Evolutionary conservation across 2,329 filamentous ascomycete species (phyloP), one percentile per base, ranked within the genome.

Genomic region (Pestalotiopsis sp.): DNA sequence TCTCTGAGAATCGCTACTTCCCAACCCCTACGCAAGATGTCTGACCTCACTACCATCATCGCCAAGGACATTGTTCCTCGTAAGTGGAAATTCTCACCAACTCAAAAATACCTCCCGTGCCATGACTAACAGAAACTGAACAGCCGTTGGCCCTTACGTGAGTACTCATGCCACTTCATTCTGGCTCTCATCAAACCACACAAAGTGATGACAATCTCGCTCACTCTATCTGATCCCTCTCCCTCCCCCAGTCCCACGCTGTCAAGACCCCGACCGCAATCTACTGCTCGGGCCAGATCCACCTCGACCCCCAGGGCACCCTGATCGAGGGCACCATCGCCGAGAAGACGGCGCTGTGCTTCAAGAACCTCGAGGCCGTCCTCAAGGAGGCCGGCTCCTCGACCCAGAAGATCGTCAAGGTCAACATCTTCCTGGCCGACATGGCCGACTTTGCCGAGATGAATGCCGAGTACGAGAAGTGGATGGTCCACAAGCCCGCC

Each of bases 371-470:
- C 77, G 87, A 91, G 80, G 92, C 93, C 58, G 93, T 98, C 68
- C 89, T 98, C 65, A 88, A 90, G 70, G 93, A 91, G 75, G 94
- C 94, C 27, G 94, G 93, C 66, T 95, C 92, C 25, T 89, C 87
- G 66, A 87, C 98, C 69, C 82, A 88, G 72, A 93, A 91, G 81
- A 91, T 97, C 61, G 93, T 98, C 83, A 97, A 98, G 88, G 92
- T 94, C 75, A 93, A 91, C 79, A 92, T 97, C 78, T 98, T 98
- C 87, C 84, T 98, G 71, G 91, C 92, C 64, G 92, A 97, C 82
- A 98, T 98, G 95, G 88, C 87, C 71, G 87, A 96, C 82, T 98
- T 98, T 78, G 90, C 88, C 64, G 90, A 90, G 79, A 94, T 97
- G 92, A 97, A 97, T 82, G 86, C 86, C 73, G 92, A 93, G 77